phyloP scores from a whole-genome alignment of 106 monocot species.

The Dendrobium nobile region DNA sequence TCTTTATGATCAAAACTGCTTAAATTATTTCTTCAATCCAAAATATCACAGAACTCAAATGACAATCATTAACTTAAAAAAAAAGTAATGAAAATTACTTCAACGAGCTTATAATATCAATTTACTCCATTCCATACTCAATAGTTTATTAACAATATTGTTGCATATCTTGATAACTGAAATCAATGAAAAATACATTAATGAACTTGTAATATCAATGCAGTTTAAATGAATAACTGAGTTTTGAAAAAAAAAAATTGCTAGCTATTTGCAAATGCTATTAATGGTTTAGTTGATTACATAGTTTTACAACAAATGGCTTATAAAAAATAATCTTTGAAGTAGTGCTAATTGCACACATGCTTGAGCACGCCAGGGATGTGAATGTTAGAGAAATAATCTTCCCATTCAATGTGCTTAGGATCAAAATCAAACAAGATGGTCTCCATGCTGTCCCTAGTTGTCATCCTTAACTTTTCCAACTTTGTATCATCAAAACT shows the following conservation, averaged over 20 bases:
- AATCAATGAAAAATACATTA: background rate
- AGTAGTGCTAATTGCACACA: slow-evolving; percentile 5
- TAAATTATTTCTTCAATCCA: no score
- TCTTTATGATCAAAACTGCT: no score
- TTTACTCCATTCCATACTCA: background rate
- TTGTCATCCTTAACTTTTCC: slow-evolving; percentile 11
- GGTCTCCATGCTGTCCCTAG: background rate
- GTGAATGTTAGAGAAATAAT: slow-evolving; percentile 30
- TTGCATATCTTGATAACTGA: background rate
- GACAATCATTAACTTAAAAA: no score
- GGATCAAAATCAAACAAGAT: slow-evolving; percentile 17
- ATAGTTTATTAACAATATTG: background rate
- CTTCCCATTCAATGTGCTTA: slow-evolving; percentile 25
- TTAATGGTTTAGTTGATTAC: background rate
- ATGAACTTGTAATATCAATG: background rate
- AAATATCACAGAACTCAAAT: no score
- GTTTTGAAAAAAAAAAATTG: background rate
- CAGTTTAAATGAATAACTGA: background rate
- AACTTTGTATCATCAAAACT: slow-evolving; percentile 26
- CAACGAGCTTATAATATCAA: background rate
- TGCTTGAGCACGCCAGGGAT: slow-evolving; percentile 29
- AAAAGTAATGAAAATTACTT: no score
- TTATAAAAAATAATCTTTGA: background rate
- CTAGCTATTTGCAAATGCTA: background rate
- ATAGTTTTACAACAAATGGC: background rate